Base-by-base conservation (phyloP, 176 grass and related monocot genomes). In the Oryza rufipogon region DNA sequence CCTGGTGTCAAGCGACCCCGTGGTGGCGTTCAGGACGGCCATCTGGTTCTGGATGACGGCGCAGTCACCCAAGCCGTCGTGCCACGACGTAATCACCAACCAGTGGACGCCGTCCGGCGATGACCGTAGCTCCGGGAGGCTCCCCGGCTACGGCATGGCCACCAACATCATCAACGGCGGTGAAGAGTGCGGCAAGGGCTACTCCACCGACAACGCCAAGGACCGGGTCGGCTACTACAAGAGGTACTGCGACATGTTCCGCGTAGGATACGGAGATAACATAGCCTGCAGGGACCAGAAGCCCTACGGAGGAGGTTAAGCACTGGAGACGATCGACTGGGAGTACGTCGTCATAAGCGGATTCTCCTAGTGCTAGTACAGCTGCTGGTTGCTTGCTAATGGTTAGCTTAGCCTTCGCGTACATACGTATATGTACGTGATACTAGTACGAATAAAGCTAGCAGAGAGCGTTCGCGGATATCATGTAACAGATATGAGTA, bases 121-220 rank as follows among this genome's bases (percentile, higher is more conserved):
- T 8, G 38, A 87, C 92, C 19, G 4, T 0, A 14, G 61, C 12
- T 87, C 85, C 0, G 85, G 82, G 0, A 58, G 85, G 54, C 32
- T 76, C 30, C 78, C 85, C 1, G 90, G 93, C 2, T 95, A 90
- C 76, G 93, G 93, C 44, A 68, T 64, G 2, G 83, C 87, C 93
- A 92, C 87, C 70, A 88, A 95, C 56, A 92, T 95, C 77, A 95
- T 95, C 75, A 92, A 95, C 68, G 90, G 93, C 19, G 87, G 90
- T 8, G 0, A 78, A 14, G 93, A 95, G 85, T 95, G 93, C 85
- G 81, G 87, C 34, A 51, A 8, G 38, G 82, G 81, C 3, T 6
- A 54, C 51, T 7, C 51, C 51, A 54, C 51, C 4, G 51, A 54
- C 8, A 3, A 3, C 10, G 46, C 17, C 11, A 84, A 70, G 41